Base-by-base conservation (phyloP, 139 green algal species). In the Diplosphaera chodatii region DNA sequence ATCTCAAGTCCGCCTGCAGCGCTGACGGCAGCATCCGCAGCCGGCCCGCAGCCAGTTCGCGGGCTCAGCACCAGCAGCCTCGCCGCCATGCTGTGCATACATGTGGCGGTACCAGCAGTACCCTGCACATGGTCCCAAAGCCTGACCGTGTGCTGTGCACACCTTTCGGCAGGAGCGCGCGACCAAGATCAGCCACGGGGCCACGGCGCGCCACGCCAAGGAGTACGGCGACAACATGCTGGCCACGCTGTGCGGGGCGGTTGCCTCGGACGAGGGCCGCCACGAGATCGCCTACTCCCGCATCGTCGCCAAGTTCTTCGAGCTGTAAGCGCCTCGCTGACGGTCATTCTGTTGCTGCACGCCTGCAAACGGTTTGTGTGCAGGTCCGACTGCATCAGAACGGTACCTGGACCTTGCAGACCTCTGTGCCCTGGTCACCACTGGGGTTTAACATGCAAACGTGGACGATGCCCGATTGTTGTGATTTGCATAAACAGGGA, bases 111-210 rank as follows among this genome's bases (percentile, higher is more conserved):
- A 48, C 37, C 37, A 20, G 37, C 37, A 48, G 37, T 10, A 10
- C 10, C 37, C 37, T 48, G 37, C 37, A 48, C 37, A 48, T 48
- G 37, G 37, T 48, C 8, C 37, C 37, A 28, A 73, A 5, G 2
- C 68, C 55, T 23, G 8, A 31, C 41, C 22, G 27, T 48, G 27
- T 21, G 29, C 18, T 48, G 27, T 20, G 4, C 18, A n/a, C 4
- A 25, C 85, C 1, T 83, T 67, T 5, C 80, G 81, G 65, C 70
- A 80, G 76, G 91, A 97, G 81, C 83, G 91, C 29, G 94, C 94
- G 22, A 99, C 94, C 63, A 97, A 97, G 86, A 83, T 97, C 68
- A 96, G 87, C 15, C 95, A 99, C 78, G 95, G 95, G 68, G 97
- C 98, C 86, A 99, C 95, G 3, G 95, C 91, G 0, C 78, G 85